Evolutionary conservation across 192 early-diverging fungal genomes (phyloP).

Genomic region (Phycomyces nitens): DNA sequence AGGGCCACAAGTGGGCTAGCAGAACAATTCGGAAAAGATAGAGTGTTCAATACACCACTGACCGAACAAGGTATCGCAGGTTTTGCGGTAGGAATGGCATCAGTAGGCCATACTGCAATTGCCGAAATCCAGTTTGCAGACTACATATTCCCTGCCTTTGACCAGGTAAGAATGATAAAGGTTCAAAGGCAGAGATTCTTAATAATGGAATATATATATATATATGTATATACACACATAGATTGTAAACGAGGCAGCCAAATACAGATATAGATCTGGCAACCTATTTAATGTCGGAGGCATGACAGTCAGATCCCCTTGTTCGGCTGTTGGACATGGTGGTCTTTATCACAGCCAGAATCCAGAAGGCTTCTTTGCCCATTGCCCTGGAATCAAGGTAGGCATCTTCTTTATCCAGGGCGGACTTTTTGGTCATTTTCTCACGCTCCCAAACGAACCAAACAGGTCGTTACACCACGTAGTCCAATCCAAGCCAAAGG

Average conservation of each 20-base stretch:
- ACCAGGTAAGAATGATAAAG: slow-evolving; percentile 63
- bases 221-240: slow-evolving; percentile 15
- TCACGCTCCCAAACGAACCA: slow-evolving; percentile 13
- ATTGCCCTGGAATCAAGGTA: slow-evolving; percentile 89
- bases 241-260: slow-evolving; percentile 96
- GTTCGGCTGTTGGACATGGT: slow-evolving; percentile 94
- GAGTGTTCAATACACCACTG: slow-evolving; percentile 96
- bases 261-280: slow-evolving; percentile 95
- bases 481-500: slow-evolving; percentile 96
- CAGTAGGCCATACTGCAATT: slow-evolving; percentile 92
- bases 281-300: slow-evolving; percentile 87
- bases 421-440: too few relatives aligned
- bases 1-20: slow-evolving; percentile 88
- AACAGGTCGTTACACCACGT: slow-evolving; percentile 79
- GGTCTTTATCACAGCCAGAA: slow-evolving; percentile 94
- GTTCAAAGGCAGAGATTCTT: too few relatives aligned
- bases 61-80: slow-evolving; percentile 95
- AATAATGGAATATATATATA: background rate
- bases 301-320: slow-evolving; percentile 86
- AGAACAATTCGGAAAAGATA: slow-evolving; percentile 85
- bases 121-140: slow-evolving; percentile 99
- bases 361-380: slow-evolving; percentile 94
- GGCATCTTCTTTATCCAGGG: background rate
- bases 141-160: slow-evolving; percentile 97
- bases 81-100: slow-evolving; percentile 92